These are phyloP conservation scores for Eragrostis tef DNA, from an alignment of 202 grass and related monocot genomes.

Conservation along the genomic window DNA sequence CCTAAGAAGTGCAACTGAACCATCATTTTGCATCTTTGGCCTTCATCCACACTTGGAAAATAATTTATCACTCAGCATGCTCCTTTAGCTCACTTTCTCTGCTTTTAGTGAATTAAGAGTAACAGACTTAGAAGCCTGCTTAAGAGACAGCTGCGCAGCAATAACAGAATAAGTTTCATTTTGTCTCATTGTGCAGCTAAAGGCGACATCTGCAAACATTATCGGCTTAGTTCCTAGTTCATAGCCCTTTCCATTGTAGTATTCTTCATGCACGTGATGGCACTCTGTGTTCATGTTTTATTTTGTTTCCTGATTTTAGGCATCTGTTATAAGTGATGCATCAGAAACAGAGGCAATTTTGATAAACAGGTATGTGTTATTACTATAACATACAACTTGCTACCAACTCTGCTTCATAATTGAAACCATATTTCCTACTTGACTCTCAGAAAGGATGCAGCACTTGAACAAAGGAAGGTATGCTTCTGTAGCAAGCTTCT, in stretches of 20 bases:
- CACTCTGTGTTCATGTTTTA: conserved; percentile 31
- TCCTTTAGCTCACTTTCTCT: neutral
- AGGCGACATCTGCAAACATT: neutral
- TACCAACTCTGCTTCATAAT: conserved; percentile 16
- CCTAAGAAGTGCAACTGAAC: neutral
- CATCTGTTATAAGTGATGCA: conserved; percentile 53
- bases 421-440: conserved; percentile 47
- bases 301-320: conserved; percentile 49
- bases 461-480: conserved; percentile 75
- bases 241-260: conserved; percentile 24
- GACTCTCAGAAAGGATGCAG: conserved; percentile 73
- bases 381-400: conserved; percentile 36
- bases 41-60: neutral
- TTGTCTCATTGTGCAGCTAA: conserved; percentile 8
- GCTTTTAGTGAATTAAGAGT: neutral
- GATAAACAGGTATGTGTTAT: conserved; percentile 57
- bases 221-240: conserved; percentile 28
- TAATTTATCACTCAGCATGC: neutral
- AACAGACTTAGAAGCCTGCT: neutral
- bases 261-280: neutral
- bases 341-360: conserved; percentile 55
- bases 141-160: conserved; percentile 16
- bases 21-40: neutral
- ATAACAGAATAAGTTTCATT: conserved; percentile 16
- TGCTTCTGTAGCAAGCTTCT: conserved; percentile 43